Evolutionary conservation across 2,329 filamentous ascomycete species (phyloP).

Genomic region (Lecanicillium sp.): DNA sequence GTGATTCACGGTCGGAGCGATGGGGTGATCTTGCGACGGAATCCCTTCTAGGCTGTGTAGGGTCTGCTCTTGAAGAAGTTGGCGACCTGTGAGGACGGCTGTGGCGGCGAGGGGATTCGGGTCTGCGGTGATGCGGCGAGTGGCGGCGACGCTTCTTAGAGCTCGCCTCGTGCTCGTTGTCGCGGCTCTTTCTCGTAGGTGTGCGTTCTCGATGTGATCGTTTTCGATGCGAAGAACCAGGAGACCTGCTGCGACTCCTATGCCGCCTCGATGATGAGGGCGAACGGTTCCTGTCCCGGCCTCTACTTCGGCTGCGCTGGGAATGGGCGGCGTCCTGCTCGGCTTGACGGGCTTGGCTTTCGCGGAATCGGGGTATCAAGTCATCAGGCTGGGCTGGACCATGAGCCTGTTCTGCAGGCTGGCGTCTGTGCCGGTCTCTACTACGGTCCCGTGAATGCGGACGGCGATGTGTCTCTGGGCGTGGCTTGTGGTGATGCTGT

Average conservation of each 20-base stretch:
- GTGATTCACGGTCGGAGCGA: constrained; percentile 17
- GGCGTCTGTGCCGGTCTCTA: constrained; percentile 23
- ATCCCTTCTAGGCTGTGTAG: constrained; percentile 13
- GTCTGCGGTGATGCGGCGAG: constrained; percentile 23
- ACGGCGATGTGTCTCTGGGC: constrained; percentile 26
- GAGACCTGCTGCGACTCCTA: constrained; percentile 33
- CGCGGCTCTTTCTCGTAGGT: constrained; percentile 31
- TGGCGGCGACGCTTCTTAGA: constrained; percentile 23
- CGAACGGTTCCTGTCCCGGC: constrained; percentile 24
- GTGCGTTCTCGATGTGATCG: constrained; percentile 27
- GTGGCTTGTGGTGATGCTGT: constrained; percentile 24
- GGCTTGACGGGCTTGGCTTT: constrained; percentile 20
- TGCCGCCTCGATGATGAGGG: constrained; percentile 32
- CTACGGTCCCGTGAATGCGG: constrained; percentile 30
- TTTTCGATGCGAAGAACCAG: constrained; percentile 29
- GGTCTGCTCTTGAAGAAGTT: constrained; percentile 13
- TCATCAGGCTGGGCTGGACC: constrained; percentile 24
- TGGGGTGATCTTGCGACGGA: constrained; percentile 19
- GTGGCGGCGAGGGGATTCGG: constrained; percentile 21
- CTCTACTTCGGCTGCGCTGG: constrained; percentile 26
- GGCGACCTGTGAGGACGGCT: constrained; percentile 21
- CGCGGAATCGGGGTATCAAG: constrained; percentile 30
- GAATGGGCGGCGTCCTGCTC: constrained; percentile 22
- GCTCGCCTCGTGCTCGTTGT: constrained; percentile 28
- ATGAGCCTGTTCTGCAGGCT: constrained; percentile 18